Evolutionary conservation across 2,329 filamentous ascomycete species (phyloP).

Genomic region (Rasamsonia emersonii): DNA sequence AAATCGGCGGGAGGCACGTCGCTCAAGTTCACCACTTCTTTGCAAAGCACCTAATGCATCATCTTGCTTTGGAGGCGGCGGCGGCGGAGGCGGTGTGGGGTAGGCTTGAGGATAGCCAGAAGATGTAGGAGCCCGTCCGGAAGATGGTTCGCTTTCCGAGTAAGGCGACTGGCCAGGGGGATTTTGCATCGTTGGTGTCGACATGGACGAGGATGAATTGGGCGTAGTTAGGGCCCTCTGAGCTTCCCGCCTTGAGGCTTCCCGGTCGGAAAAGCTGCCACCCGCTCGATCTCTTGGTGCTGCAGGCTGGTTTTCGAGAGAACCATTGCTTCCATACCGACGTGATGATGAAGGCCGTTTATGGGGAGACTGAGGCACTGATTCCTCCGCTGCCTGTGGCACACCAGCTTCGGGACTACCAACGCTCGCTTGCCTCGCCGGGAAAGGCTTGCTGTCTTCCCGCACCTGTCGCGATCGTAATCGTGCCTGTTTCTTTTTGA

Average conservation of each 20-base stretch:
- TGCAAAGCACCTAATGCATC: conserved; percentile 88
- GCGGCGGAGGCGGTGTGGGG: conserved; percentile 67
- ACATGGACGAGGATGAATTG: conserved; percentile 27
- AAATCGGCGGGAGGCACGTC: conserved; percentile 84
- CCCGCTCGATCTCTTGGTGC: conserved; percentile 20
- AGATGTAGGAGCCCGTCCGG: conserved; percentile 17
- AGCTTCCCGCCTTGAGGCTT: conserved; percentile 30
- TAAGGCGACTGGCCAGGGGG: conserved; percentile 68
- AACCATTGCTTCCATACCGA: conserved; percentile 32
- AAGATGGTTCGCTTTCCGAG: conserved; percentile 54
- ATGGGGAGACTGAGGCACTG: conserved; percentile 21
- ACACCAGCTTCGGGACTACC: conserved; percentile 35
- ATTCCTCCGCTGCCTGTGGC: conserved; percentile 38
- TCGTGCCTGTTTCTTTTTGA: conserved; percentile 95
- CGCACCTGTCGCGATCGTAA: conserved; percentile 52
- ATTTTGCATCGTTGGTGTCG: conserved; percentile 67
- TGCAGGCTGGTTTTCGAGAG: conserved; percentile 24
- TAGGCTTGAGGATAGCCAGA: conserved; percentile 30
- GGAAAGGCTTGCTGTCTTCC: conserved; percentile 36
- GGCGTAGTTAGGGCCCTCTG: conserved; percentile 24
- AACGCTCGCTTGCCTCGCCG: conserved; percentile 37
- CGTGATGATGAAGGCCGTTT: conserved; percentile 23
- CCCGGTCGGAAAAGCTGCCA: conserved; percentile 28
- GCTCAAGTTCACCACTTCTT: conserved; percentile 82
- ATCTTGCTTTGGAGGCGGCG: conserved; percentile 73